Evolutionary conservation across 1,284 basidiomycete species (phyloP).

Genomic region (Microbotryomycetes sp.): DNA sequence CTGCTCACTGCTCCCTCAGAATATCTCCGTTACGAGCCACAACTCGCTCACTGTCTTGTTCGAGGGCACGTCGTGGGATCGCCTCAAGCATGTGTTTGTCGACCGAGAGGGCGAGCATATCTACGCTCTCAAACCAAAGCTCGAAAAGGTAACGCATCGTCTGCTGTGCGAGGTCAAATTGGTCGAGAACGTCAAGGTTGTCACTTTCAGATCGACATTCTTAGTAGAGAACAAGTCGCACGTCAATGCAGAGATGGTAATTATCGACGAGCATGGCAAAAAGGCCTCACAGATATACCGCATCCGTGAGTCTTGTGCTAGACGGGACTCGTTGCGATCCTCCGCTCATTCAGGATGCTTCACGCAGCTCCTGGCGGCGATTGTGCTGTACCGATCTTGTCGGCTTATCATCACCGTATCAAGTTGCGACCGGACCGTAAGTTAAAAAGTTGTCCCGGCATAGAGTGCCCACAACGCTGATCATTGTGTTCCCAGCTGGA

Average conservation of each 20-base stretch:
- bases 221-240: conserved; percentile 87
- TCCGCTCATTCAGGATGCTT: neutral
- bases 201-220: conserved; percentile 91
- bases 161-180: conserved; percentile 86
- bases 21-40: conserved; percentile 68
- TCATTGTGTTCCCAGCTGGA: conserved; percentile 55
- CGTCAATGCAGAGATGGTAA: conserved; percentile 85
- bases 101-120: conserved; percentile 91
- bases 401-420: conserved; percentile 75
- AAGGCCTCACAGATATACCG: conserved; percentile 75
- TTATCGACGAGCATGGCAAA: conserved; percentile 76
- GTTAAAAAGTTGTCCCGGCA: conserved; percentile 38
- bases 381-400: conserved; percentile 85
- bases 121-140: conserved; percentile 74
- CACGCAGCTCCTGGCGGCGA: conserved; percentile 69
- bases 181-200: conserved; percentile 88
- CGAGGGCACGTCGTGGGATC: conserved; percentile 84
- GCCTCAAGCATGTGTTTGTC: conserved; percentile 79
- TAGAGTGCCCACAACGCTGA: neutral
- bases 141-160: conserved; percentile 68
- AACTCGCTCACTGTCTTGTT: conserved; percentile 80
- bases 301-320: conserved; percentile 61
- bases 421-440: conserved; percentile 86
- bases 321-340: too few relatives aligned
- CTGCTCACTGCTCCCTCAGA: conserved; percentile 49